Evolutionary conservation across 1,284 basidiomycete genomes (phyloP).

Genomic region (Malassezia nana): DNA sequence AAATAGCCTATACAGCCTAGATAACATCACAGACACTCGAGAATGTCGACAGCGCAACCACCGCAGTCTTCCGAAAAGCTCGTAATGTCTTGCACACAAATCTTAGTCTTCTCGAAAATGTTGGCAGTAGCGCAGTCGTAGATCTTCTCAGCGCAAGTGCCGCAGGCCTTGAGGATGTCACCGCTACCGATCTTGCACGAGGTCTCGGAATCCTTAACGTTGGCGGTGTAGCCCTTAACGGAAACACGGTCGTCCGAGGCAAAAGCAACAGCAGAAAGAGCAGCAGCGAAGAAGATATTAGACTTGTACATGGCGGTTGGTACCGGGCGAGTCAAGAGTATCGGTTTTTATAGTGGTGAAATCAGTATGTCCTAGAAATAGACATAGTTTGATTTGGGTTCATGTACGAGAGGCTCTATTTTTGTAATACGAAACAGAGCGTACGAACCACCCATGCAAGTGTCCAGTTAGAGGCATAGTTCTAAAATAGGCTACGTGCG

Average conservation of each 20-base stretch:
- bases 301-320: conserved; percentile 6
- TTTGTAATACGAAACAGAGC: no score
- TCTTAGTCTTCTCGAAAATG: no score
- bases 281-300: not conserved
- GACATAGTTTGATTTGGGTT: no score
- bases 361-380: no score
- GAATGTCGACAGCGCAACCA: conserved; percentile 11
- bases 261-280: not conserved
- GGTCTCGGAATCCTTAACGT: not conserved
- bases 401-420: no score
- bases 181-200: conserved; percentile 12
- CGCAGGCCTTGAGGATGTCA: conserved; percentile 11
- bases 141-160: conserved; percentile 7
- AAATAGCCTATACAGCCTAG: no score
- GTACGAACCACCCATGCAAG: no score
- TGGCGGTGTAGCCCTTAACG: conserved; percentile 10
- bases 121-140: not conserved
- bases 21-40: conserved; percentile 10
- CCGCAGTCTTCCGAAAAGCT: conserved; percentile 4
- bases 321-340: no score
- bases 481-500: no score
- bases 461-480: no score
- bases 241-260: conserved; percentile 1
- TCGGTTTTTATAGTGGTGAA: no score
- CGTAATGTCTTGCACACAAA: not conserved